Evolutionary conservation across 208 protist genomes (phyloP).

Genomic region (Acanthamoeba lenticulata): DNA sequence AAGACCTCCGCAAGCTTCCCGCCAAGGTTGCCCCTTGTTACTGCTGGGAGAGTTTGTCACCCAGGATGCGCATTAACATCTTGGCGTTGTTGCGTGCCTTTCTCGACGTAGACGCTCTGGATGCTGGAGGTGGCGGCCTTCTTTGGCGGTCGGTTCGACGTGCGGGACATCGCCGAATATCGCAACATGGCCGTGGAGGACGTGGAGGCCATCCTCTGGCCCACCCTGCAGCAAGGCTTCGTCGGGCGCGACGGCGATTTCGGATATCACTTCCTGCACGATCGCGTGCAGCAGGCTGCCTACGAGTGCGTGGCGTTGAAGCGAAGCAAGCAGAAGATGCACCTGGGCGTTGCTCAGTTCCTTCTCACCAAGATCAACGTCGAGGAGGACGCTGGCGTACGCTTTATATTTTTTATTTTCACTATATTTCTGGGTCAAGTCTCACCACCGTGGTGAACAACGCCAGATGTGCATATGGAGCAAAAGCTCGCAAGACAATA

Average conservation of each 20-base stretch:
- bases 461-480: no score
- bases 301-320: neutral
- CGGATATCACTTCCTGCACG: slow-evolving; percentile 33
- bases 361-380: neutral
- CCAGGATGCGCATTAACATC: no score
- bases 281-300: slow-evolving; percentile 32
- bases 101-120: neutral
- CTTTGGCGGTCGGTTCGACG: slow-evolving; percentile 41
- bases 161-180: neutral
- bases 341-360: neutral
- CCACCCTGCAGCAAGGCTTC: neutral
- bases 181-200: neutral
- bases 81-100: no score
- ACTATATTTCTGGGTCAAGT: neutral
- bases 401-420: neutral
- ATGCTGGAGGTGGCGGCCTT: neutral
- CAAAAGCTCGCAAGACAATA: no score
- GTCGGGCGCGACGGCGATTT: neutral
- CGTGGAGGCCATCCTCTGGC: neutral
- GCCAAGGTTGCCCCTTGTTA: no score
- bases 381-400: neutral
- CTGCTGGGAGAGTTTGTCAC: no score
- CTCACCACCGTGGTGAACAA: neutral
- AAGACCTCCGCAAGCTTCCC: neutral
- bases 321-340: neutral